phyloP scores from a whole-genome alignment of 495 filamentous ascomycete species.

The Jackrogersella multiformis region DNA sequence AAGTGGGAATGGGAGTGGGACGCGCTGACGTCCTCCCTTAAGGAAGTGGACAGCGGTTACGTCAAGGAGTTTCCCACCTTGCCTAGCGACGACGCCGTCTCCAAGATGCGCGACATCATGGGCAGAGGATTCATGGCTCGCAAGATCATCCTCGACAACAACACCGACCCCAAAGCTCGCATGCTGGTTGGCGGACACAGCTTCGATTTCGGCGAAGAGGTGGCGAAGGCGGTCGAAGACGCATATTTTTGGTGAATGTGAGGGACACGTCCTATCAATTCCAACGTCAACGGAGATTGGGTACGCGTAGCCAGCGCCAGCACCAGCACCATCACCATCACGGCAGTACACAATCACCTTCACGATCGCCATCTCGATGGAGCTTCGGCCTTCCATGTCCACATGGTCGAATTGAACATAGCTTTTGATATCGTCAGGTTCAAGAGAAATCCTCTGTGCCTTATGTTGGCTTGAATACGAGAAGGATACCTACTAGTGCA shows the following conservation, averaged over 20 bases:
- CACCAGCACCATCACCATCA: no score
- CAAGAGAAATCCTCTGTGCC: no score
- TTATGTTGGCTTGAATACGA: no score
- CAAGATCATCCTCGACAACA: conserved; percentile 42
- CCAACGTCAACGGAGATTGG: neutral
- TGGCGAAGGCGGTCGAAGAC: conserved; percentile 22
- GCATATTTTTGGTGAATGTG: conserved; percentile 13
- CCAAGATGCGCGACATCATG: conserved; percentile 21
- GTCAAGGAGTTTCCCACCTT: conserved; percentile 50
- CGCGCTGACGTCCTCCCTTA: conserved; percentile 46
- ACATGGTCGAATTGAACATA: no score
- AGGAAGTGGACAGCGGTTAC: conserved; percentile 51
- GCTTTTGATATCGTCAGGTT: no score
- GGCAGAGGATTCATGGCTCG: conserved; percentile 32
- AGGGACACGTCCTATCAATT: neutral
- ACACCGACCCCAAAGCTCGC: conserved; percentile 33
- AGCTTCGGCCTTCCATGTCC: no score
- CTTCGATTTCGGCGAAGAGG: conserved; percentile 42
- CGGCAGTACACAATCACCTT: no score
- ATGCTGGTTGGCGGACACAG: conserved; percentile 28
- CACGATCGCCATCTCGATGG: no score
- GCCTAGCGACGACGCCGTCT: neutral
- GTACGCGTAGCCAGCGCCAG: neutral
- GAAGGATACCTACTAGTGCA: no score
- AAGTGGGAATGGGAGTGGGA: conserved; percentile 45